Conservation (phyloP, 2,329 filamentous ascomycete species). For the Penicillium palitans region DNA sequence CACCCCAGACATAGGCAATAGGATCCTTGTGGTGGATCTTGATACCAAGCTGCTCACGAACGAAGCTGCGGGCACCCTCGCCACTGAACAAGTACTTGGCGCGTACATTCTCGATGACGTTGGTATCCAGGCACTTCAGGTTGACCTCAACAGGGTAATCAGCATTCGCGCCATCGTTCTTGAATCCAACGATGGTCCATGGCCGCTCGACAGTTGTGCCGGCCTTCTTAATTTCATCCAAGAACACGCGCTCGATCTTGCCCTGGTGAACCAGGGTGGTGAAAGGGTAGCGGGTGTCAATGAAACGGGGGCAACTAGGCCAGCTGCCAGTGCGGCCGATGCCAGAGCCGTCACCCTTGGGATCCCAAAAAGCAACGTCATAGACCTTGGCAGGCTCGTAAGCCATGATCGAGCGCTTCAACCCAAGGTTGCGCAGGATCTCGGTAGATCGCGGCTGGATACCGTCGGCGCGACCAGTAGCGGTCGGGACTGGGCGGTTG, state of each 20-base stretch:
- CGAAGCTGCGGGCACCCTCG: slow-evolving; percentile 62
- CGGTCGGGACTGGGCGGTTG: slow-evolving; percentile 80
- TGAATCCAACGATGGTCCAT: slow-evolving; percentile 63
- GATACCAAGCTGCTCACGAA: slow-evolving; percentile 65
- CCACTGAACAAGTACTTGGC: slow-evolving; percentile 65
- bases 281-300: slow-evolving; percentile 65
- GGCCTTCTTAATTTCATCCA: slow-evolving; percentile 61
- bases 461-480: slow-evolving; percentile 83
- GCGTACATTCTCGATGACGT: slow-evolving; percentile 63
- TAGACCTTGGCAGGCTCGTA: slow-evolving; percentile 83
- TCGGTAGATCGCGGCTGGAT: slow-evolving; percentile 89
- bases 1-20: slow-evolving; percentile 65
- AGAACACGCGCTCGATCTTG: slow-evolving; percentile 62
- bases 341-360: slow-evolving; percentile 51
- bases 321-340: slow-evolving; percentile 67
- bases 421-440: slow-evolving; percentile 81
- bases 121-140: slow-evolving; percentile 74
- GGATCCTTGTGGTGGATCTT: slow-evolving; percentile 64
- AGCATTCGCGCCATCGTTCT: slow-evolving; percentile 60
- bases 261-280: slow-evolving; percentile 64
- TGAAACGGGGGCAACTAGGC: slow-evolving; percentile 85
- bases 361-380: slow-evolving; percentile 68
- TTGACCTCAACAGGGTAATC: slow-evolving; percentile 79
- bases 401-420: slow-evolving; percentile 86
- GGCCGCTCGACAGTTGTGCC: slow-evolving; percentile 58